Conservation (phyloP, 768 basidiomycete species). For the Boletales sp. region DNA sequence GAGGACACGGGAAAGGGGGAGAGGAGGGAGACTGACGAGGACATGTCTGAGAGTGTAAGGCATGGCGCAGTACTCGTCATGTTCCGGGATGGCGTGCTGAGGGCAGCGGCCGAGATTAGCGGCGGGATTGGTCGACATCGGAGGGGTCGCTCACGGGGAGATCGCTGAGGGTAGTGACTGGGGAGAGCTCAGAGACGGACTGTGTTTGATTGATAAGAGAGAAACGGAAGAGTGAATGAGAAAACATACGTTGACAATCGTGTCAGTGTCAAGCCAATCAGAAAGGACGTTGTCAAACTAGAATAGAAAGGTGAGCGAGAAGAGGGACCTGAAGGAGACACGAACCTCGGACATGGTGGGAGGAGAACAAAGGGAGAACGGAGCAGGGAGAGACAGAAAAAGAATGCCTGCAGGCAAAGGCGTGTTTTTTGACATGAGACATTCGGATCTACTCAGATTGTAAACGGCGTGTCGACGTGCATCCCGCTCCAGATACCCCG, state of each 20-base stretch:
- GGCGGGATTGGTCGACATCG: constrained; percentile 14
- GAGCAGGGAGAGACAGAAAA: background rate
- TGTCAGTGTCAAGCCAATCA: constrained; percentile 24
- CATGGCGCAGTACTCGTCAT: constrained; percentile 28
- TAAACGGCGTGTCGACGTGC: constrained; percentile 71
- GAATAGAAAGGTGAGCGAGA: background rate
- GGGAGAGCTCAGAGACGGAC: constrained; percentile 22
- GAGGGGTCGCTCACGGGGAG: constrained; percentile 25
- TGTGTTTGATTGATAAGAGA: constrained; percentile 1
- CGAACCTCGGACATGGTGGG: constrained; percentile 6
- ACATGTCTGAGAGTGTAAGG: constrained; percentile 28
- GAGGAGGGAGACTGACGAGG: constrained; percentile 20
- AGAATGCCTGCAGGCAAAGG: constrained; percentile 25
- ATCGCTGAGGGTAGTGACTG: constrained; percentile 20
- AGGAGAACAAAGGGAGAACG: constrained; percentile 4
- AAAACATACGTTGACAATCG: constrained; percentile 25
- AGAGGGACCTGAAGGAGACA: background rate
- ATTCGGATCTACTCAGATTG: constrained; percentile 33
- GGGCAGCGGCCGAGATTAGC: constrained; percentile 19
- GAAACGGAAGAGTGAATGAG: background rate
- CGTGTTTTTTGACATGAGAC: constrained; percentile 31
- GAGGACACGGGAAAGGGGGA: constrained; percentile 9
- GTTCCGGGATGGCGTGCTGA: constrained; percentile 28
- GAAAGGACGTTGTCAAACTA: constrained; percentile 11
- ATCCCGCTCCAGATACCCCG: constrained; percentile 90